Evolutionary conservation across 768 basidiomycete genomes (phyloP).

Genomic region (Amanita rubescens): DNA sequence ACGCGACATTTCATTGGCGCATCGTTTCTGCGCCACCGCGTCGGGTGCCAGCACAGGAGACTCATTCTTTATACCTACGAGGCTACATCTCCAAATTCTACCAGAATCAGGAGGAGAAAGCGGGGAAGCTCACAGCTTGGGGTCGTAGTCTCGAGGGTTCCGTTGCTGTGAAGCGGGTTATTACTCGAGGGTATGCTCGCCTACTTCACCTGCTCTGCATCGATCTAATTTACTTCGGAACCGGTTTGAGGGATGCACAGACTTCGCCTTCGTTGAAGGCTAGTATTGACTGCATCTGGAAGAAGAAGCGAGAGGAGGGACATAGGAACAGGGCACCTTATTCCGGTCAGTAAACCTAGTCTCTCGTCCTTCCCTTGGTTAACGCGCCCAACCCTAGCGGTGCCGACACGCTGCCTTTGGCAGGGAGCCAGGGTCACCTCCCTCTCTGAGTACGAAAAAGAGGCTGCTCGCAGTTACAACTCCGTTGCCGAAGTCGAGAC

Average conservation of each 20-base stretch:
- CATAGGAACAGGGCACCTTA: no score
- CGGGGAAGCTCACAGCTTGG: slow-evolving; percentile 76
- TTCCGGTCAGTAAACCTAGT: no score
- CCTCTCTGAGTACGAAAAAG: no score
- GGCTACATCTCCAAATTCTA: slow-evolving; percentile 68
- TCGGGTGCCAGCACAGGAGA: no score
- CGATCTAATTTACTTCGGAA: not conserved
- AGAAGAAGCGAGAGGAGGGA: slow-evolving; percentile 40
- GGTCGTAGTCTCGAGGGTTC: slow-evolving; percentile 35
- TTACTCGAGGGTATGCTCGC: slow-evolving; percentile 55
- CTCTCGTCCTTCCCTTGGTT: no score
- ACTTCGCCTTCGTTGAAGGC: slow-evolving; percentile 44
- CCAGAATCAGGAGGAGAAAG: slow-evolving; percentile 57
- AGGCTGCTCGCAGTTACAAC: no score
- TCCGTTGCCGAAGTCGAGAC: no score
- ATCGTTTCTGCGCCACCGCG: no score
- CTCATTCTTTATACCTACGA: slow-evolving; percentile 42
- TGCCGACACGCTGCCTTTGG: no score
- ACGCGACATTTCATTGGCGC: slow-evolving; percentile 23
- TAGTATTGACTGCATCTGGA: no score
- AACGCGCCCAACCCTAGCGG: no score
- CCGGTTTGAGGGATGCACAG: slow-evolving; percentile 31
- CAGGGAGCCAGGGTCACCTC: no score
- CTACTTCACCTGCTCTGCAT: not conserved
- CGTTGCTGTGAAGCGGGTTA: slow-evolving; percentile 50